Evolutionary conservation across 75 land plant species (phyloP).

Genomic region (Sequoia sempervirens): DNA sequence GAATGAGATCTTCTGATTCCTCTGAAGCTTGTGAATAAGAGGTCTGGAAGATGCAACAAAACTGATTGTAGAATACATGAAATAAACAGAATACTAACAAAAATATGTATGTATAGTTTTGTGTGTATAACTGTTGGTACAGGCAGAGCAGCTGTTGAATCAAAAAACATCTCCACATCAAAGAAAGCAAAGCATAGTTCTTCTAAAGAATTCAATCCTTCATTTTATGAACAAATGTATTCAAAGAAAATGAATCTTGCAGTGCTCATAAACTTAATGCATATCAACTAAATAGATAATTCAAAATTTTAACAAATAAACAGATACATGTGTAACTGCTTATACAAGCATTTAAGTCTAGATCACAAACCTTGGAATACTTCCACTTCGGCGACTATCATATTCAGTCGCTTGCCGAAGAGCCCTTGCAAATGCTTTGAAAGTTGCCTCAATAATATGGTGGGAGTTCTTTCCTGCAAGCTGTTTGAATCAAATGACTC

Average conservation of each 20-base stretch:
- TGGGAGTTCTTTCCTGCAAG: slow-evolving; percentile 91
- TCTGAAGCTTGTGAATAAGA: background rate
- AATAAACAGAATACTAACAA: background rate
- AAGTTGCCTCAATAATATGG: slow-evolving; percentile 93
- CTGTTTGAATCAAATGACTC: slow-evolving; percentile 26
- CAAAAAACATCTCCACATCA: background rate
- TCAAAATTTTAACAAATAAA: background rate
- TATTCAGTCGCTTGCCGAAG: slow-evolving; percentile 84
- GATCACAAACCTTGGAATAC: slow-evolving; percentile 65
- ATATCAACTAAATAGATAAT: background rate
- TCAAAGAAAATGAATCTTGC: slow-evolving; percentile 2
- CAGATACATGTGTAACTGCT: background rate
- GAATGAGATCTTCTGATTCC: background rate
- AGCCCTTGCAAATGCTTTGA: slow-evolving; percentile 97
- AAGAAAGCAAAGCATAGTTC: background rate
- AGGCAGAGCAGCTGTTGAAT: background rate
- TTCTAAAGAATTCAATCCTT: background rate
- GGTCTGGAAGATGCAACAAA: background rate
- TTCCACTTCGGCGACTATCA: slow-evolving; percentile 73
- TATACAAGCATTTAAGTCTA: background rate
- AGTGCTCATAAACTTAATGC: background rate
- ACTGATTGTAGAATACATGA: background rate
- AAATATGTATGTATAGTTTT: background rate
- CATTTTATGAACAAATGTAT: background rate
- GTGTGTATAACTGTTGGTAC: background rate